Base-by-base conservation (phyloP, 1,284 basidiomycete genomes). In the Trametes versicolor region DNA sequence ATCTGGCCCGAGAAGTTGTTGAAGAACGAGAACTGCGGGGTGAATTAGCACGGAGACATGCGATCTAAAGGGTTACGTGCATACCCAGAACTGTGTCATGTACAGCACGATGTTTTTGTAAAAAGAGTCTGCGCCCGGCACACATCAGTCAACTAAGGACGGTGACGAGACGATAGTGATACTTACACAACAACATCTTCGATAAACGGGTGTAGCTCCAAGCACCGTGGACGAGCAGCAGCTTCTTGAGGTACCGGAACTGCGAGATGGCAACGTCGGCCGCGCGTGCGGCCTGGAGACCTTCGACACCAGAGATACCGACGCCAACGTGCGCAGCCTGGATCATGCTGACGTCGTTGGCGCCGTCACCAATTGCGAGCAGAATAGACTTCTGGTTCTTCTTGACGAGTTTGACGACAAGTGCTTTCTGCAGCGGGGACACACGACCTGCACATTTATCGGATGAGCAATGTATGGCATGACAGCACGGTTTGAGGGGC, bases 1-100 rank as follows among this genome's bases (percentile, higher is more conserved):
- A 99, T 97, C 79, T 99, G 97, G 23, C 97, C 98, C 2, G 97
- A 99, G 80, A 99, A 99, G 75, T 96, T 97, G 83, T 98, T 98
- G 85, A 96, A 93, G 85, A 98, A 97, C 47, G 98, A 98, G 79
- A 91, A 99, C 97, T 97, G 67, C 25, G 45, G 34, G 41, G 23
- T 36, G 54, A 4, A 19, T 64, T 2, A 69, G 57, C 27, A 50
- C 47, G 25, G 34, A 68, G 17, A 17, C 9, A 49, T 52, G 51
- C 21, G 64, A 32, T 12, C 17, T 15, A 48, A 7, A 23, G 50
- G 53, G 7, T 21, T 19, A 12, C 87, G 23, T n/a, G 15, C 87
- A 51, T 79, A 95, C 95, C 94, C 96, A 98, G 78, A 98, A 98
- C 68, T 97, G 93, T 48, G 96, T 98, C 92, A 99, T 95, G 78